phyloP scores from a whole-genome alignment of 768 basidiomycete genomes.

The Termitomyces sp. region DNA sequence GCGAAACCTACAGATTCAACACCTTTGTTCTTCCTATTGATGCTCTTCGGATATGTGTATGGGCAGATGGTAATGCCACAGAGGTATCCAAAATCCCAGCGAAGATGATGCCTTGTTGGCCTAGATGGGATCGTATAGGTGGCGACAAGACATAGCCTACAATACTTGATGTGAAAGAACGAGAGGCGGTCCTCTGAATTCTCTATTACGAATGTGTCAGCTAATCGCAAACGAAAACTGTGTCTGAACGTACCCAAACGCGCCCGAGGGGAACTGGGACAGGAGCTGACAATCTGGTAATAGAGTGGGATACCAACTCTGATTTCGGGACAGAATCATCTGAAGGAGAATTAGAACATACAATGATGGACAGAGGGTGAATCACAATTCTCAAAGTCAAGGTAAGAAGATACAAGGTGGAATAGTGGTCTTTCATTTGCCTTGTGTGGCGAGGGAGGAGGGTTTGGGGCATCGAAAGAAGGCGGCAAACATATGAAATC shows the following conservation, averaged over 20 bases:
- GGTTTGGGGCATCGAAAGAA: constrained; percentile 1
- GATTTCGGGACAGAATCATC: constrained; percentile 33
- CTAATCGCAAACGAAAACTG: not conserved
- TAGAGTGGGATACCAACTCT: constrained; percentile 28
- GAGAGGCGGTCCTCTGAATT: constrained; percentile 25
- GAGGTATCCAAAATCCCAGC: constrained; percentile 43
- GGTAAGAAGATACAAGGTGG: constrained; percentile 44
- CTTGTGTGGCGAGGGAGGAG: constrained; percentile 11
- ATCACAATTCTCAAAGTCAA: constrained; percentile 64
- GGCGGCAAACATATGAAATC: constrained; percentile 34
- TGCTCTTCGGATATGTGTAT: constrained; percentile 28
- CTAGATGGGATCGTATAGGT: constrained; percentile 27
- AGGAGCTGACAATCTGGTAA: constrained; percentile 16
- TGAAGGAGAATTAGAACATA: constrained; percentile 9
- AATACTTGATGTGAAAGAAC: constrained; percentile 38
- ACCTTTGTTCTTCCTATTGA: constrained; percentile 43
- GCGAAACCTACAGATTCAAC: constrained; percentile 45
- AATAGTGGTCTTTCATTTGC: constrained; percentile 24
- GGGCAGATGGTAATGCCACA: constrained; percentile 30
- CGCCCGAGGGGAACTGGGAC: constrained; percentile 15
- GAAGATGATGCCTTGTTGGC: constrained; percentile 29
- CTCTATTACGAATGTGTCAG: constrained; percentile 17
- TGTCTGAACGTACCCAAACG: constrained; percentile 32
- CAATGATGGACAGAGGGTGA: not conserved
- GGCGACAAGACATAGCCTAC: constrained; percentile 40